Evolutionary conservation across 1,139 yeast genomes (phyloP).

Genomic region (Pichia sp.): DNA sequence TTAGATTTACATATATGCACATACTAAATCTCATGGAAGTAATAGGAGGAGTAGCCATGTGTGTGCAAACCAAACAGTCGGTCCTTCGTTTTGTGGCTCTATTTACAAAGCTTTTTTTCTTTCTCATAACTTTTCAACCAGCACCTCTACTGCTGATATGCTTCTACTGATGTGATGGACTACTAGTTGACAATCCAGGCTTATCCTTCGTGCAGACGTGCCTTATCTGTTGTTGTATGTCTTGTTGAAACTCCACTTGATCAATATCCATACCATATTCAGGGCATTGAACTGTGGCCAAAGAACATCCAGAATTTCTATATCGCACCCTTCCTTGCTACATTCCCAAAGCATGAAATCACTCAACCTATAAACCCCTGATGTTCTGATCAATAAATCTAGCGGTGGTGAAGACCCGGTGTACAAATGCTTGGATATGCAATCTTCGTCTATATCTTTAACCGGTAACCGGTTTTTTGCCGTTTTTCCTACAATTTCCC

Average conservation of each 20-base stretch:
- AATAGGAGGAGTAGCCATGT: too few species aligned
- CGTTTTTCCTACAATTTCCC: constrained; percentile 39
- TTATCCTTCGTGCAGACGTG: too few species aligned
- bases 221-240: constrained; percentile 26
- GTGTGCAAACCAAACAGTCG: not conserved
- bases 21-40: too few species aligned
- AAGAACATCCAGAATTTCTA: constrained; percentile 68
- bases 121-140: not conserved
- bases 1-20: not conserved
- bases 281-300: constrained; percentile 90
- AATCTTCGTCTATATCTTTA: constrained; percentile 42
- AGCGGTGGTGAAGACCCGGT: constrained; percentile 70
- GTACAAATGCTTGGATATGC: constrained; percentile 54
- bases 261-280: constrained; percentile 50
- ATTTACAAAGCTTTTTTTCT: not conserved
- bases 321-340: constrained; percentile 47
- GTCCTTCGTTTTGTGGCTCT: not conserved
- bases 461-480: constrained; percentile 31
- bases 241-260: constrained; percentile 51
- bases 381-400: constrained; percentile 78
- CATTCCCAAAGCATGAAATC: constrained; percentile 89
- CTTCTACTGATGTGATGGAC: too few species aligned
- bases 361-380: constrained; percentile 80
- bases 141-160: not conserved
- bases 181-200: too few species aligned